A percentile compares a stretch with the other conserved stretches of the same genome.
Evolutionary conservation across 306 rosid species (phyloP).

Genomic region (Abrus precatorius): DNA sequence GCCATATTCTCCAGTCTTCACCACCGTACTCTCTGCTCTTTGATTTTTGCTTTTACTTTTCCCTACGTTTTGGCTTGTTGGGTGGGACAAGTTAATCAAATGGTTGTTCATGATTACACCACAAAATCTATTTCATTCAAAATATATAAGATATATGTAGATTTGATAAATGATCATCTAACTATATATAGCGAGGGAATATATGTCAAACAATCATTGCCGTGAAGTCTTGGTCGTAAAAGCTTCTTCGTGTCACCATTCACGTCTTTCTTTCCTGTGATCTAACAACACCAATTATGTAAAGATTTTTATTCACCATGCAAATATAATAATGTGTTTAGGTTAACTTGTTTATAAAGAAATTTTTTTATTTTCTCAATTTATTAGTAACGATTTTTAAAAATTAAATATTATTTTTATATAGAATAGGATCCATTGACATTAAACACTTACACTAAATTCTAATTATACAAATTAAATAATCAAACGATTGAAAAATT

Average conservation of each 20-base stretch:
- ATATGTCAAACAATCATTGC: slow-evolving; percentile 23
- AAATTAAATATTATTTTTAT: no score
- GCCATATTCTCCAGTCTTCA: slow-evolving; percentile 18
- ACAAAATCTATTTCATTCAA: slow-evolving; percentile 14
- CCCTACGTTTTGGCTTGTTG: slow-evolving; percentile 20
- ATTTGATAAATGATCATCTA: slow-evolving; percentile 1
- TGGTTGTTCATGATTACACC: slow-evolving; percentile 5
- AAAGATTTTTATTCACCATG: no score
- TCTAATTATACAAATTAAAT: no score
- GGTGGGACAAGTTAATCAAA: slow-evolving; percentile 39
- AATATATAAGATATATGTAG: not conserved
- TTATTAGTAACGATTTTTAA: no score
- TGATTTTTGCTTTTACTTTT: slow-evolving; percentile 49
- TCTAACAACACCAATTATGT: slow-evolving; percentile 1
- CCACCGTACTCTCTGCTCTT: slow-evolving; percentile 30
- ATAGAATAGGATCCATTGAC: no score
- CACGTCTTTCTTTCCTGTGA: slow-evolving; percentile 1
- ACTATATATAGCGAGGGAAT: not conserved
- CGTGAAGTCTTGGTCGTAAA: slow-evolving; percentile 3
- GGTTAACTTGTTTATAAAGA: no score
- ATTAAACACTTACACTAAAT: no score
- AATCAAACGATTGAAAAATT: no score
- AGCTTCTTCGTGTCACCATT: slow-evolving; percentile 39
- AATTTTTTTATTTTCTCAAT: no score
- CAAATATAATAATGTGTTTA: no score